A percentile compares a stretch with the other conserved stretches of the same genome.
These are phyloP conservation scores for Peronosclerospora sorghi DNA, from an alignment of 352 stramenopile species.

Conservation along the genomic window DNA sequence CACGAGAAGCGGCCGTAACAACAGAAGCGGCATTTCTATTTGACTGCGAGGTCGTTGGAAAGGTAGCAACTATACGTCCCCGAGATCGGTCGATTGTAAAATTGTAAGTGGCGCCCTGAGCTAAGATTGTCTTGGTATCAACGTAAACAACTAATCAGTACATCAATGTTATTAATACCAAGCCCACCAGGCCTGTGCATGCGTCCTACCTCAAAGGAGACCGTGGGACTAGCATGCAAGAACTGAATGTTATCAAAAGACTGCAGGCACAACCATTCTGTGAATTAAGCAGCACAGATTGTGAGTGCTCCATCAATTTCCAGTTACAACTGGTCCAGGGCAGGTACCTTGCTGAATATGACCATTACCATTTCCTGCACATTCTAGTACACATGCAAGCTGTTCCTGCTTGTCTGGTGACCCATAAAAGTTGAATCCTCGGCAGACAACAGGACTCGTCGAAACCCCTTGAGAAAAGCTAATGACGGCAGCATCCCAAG, in stretches of 20 bases:
- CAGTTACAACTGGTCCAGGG: background rate
- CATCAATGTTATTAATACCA: background rate
- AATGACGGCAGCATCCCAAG: slow-evolving; percentile 12
- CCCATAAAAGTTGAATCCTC: slow-evolving; percentile 27
- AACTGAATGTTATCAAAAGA: slow-evolving; percentile 27
- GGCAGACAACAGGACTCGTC: background rate
- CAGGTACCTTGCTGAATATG: slow-evolving; percentile 16
- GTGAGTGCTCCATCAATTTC: slow-evolving; percentile 1
- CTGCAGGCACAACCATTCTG: slow-evolving; percentile 36
- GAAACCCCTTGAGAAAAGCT: slow-evolving; percentile 9
- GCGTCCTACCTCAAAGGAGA: slow-evolving; percentile 11
- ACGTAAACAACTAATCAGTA: slow-evolving; percentile 1
- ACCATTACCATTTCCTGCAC: background rate
- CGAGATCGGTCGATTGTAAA: slow-evolving; percentile 11
- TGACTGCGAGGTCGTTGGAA: background rate
- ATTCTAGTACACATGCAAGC: slow-evolving; percentile 21
- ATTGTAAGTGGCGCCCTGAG: slow-evolving; percentile 6
- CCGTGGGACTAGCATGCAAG: background rate
- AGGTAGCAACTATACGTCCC: slow-evolving; percentile 14
- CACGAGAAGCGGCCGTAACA: slow-evolving; percentile 37
- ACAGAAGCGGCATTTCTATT: slow-evolving; percentile 12
- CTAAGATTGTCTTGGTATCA: slow-evolving; percentile 2
- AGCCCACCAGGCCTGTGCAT: too few relatives aligned
- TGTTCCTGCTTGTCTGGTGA: slow-evolving; percentile 19
- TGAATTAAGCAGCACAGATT: slow-evolving; percentile 1